Evolutionary conservation across 768 basidiomycete genomes (phyloP).

Genomic region (Tremella mesenterica): DNA sequence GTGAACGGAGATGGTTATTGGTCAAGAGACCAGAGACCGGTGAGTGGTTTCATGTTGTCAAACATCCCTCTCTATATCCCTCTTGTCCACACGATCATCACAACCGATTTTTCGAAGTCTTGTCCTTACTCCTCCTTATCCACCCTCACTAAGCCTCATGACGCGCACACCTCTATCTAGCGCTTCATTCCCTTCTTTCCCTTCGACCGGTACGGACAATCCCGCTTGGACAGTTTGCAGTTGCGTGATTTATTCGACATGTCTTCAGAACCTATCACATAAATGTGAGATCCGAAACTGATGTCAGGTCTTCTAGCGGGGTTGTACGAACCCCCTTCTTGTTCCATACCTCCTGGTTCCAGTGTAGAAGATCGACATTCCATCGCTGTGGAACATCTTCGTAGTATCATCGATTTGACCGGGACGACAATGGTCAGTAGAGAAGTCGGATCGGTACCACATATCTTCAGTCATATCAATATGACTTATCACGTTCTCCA

Average conservation of each 20-base stretch:
- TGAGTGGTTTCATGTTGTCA: slow-evolving; percentile 43
- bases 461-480: slow-evolving; percentile 81
- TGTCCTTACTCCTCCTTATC: too few relatives aligned
- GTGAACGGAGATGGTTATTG: slow-evolving; percentile 55
- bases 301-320: slow-evolving; percentile 70
- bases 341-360: slow-evolving; percentile 28
- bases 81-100: too few relatives aligned
- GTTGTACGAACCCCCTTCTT: slow-evolving; percentile 67
- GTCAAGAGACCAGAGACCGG: slow-evolving; percentile 75
- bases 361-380: neutral
- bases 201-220: too few relatives aligned
- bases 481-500: slow-evolving; percentile 56
- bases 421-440: slow-evolving; percentile 43
- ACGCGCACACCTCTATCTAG: too few relatives aligned
- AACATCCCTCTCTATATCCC: too few relatives aligned
- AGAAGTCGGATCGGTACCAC: slow-evolving; percentile 56
- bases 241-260: neutral
- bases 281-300: neutral
- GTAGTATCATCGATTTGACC: neutral
- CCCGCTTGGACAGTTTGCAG: too few relatives aligned
- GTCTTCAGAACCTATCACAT: too few relatives aligned
- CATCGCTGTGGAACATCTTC: neutral
- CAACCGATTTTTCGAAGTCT: too few relatives aligned
- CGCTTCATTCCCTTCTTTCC: too few relatives aligned
- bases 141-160: too few relatives aligned